These are phyloP conservation scores for Aspergillaceae sp. DNA, from an alignment of 2,329 filamentous ascomycete genomes.

Conservation along the genomic window DNA sequence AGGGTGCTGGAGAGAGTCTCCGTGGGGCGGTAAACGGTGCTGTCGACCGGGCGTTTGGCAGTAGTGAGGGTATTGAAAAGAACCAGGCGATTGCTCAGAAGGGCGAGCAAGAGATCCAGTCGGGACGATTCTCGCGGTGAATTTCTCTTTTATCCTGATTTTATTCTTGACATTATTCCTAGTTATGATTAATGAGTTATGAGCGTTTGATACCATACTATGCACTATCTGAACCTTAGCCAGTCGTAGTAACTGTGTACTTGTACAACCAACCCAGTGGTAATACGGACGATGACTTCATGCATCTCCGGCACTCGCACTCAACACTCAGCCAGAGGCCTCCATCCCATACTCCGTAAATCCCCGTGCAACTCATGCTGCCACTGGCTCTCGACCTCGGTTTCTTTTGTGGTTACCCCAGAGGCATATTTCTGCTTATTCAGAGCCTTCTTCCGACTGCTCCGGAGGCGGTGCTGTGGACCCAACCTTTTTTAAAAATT, in stretches of 20 bases:
- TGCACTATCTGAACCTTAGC: too few relatives aligned
- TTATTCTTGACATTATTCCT: neutral
- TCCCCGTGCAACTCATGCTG: too few relatives aligned
- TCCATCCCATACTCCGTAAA: too few relatives aligned
- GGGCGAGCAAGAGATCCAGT: conserved; percentile 27
- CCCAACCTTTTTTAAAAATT: conserved; percentile 1
- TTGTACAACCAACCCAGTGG: too few relatives aligned
- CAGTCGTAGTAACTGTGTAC: too few relatives aligned
- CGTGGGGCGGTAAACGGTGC: conserved; percentile 31
- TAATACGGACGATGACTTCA: too few relatives aligned
- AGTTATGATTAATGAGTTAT: neutral
- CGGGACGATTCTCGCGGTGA: conserved; percentile 17
- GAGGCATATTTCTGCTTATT: neutral
- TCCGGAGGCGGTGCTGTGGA: conserved; percentile 16
- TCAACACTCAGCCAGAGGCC: too few relatives aligned
- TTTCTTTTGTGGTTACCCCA: too few relatives aligned
- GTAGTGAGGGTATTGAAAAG: conserved; percentile 25
- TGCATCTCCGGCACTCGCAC: too few relatives aligned
- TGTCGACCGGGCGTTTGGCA: conserved; percentile 32
- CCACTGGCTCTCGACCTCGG: too few relatives aligned
- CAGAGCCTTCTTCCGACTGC: conserved; percentile 3
- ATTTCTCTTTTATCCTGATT: neutral
- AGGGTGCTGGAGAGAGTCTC: conserved; percentile 35
- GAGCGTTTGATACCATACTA: too few relatives aligned
- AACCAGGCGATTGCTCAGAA: conserved; percentile 29